Evolutionary conservation across 164 flowering plant species (phyloP).

Genomic region (Tetrastigma voinierianum): DNA sequence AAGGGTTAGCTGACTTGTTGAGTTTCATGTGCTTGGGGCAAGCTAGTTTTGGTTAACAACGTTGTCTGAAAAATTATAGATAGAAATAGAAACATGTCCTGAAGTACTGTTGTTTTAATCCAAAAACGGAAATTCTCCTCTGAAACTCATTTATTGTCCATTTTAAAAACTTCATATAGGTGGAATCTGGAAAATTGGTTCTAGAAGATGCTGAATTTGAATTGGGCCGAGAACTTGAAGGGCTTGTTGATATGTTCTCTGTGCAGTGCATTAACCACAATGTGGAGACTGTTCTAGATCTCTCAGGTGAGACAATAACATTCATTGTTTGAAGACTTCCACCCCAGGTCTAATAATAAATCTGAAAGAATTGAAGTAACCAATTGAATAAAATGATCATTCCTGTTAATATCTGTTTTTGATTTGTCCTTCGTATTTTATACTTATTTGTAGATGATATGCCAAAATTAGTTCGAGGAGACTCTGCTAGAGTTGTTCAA

Average conservation of each 20-base stretch:
- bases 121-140: neutral
- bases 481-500: conserved; percentile 93
- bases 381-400: neutral
- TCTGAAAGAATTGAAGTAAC: neutral
- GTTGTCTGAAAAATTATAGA: neutral
- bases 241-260: conserved; percentile 93
- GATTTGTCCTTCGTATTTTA: neutral
- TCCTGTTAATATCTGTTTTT: neutral
- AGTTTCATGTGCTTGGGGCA: neutral
- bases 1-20: no score
- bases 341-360: neutral
- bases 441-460: conserved; percentile 66
- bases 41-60: neutral
- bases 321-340: neutral
- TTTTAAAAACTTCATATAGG: conserved; percentile 37
- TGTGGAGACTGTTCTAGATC: conserved; percentile 82
- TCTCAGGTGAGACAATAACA: conserved; percentile 60
- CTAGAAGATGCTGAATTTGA: conserved; percentile 93
- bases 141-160: neutral
- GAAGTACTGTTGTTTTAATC: neutral
- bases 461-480: conserved; percentile 83
- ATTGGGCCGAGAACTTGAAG: conserved; percentile 94
- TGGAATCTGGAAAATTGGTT: conserved; percentile 92
- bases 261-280: conserved; percentile 91
- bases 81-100: neutral